These are phyloP conservation scores for Aegilops longissima DNA, from an alignment of 176 grass and related monocot species.

Conservation along the genomic window DNA sequence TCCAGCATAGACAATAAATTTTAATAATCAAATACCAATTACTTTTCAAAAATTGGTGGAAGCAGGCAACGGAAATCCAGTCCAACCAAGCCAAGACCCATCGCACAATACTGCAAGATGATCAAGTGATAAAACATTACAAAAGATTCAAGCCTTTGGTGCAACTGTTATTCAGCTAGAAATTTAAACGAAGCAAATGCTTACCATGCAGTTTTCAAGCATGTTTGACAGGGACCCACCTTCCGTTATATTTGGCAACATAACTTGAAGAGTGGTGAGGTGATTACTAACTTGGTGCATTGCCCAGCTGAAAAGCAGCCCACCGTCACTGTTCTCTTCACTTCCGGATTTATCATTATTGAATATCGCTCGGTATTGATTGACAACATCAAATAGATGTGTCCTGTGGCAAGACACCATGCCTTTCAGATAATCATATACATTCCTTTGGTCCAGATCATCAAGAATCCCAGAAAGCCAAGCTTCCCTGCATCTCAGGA, in stretches of 20 bases:
- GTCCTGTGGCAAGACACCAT: conserved; percentile 85
- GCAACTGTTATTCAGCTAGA: not conserved
- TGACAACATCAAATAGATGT: conserved; percentile 97
- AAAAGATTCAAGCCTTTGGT: not conserved
- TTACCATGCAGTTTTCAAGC: conserved; percentile 94
- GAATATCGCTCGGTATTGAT: conserved; percentile 97
- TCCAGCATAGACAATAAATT: not conserved
- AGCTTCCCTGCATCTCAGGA: conserved; percentile 97
- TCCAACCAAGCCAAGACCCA: conserved; percentile 95
- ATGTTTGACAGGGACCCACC: conserved; percentile 89
- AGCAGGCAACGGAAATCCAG: conserved; percentile 92
- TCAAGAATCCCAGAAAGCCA: conserved; percentile 90
- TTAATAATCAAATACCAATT: conserved; percentile 31
- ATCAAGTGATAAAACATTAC: conserved; percentile 23
- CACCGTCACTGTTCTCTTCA: conserved; percentile 87
- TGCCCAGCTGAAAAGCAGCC: conserved; percentile 94
- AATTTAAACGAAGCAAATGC: conserved; percentile 22
- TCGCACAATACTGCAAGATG: conserved; percentile 92
- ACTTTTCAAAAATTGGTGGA: conserved; percentile 97
- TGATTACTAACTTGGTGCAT: conserved; percentile 94
- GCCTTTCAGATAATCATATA: conserved; percentile 87
- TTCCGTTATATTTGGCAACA: conserved; percentile 95
- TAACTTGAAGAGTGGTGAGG: conserved; percentile 76
- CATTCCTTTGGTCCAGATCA: conserved; percentile 89
- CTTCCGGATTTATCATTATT: conserved; percentile 97